Evolutionary conservation across 2,329 filamentous ascomycete species (phyloP).

Genomic region (Scopulariopsis brevicaulis): DNA sequence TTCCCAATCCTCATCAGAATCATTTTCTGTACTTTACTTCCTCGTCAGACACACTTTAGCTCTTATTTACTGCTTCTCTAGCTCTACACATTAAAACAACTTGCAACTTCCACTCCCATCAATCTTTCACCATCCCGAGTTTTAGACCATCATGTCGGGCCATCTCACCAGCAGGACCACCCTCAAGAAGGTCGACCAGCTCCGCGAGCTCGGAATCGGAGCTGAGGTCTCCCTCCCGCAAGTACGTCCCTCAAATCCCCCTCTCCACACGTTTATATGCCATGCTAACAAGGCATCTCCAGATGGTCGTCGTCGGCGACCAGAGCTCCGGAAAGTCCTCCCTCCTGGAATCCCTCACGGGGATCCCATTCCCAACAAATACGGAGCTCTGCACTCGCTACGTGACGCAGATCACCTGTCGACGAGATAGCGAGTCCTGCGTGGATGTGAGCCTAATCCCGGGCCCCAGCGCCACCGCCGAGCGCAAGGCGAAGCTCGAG

Average conservation of each 20-base stretch:
- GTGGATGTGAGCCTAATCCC: conserved; percentile 31
- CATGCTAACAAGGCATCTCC: not conserved
- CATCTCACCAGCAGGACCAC: not conserved
- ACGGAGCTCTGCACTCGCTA: conserved; percentile 18
- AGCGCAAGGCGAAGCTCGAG: conserved; percentile 8
- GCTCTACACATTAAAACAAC: not conserved
- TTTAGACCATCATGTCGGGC: not conserved
- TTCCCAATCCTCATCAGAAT: too few relatives aligned
- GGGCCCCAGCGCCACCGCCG: conserved; percentile 8
- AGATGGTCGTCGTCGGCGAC: conserved; percentile 19
- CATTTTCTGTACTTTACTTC: too few relatives aligned
- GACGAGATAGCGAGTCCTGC: conserved; percentile 7
- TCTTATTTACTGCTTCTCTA: too few relatives aligned
- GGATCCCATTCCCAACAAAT: conserved; percentile 17
- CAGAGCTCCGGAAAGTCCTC: conserved; percentile 21
- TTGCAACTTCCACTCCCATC: not conserved
- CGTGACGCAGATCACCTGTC: conserved; percentile 13
- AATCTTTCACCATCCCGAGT: not conserved
- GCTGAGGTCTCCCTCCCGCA: conserved; percentile 30
- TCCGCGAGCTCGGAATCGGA: conserved; percentile 27
- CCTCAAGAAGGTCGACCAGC: conserved; percentile 23
- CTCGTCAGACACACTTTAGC: too few relatives aligned
- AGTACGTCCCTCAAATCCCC: conserved; percentile 28
- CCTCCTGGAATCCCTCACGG: conserved; percentile 17
- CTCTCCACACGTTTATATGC: not conserved